Evolutionary conservation across 2,329 filamentous ascomycete genomes (phyloP).

Genomic region (Sclerotinia minor): DNA sequence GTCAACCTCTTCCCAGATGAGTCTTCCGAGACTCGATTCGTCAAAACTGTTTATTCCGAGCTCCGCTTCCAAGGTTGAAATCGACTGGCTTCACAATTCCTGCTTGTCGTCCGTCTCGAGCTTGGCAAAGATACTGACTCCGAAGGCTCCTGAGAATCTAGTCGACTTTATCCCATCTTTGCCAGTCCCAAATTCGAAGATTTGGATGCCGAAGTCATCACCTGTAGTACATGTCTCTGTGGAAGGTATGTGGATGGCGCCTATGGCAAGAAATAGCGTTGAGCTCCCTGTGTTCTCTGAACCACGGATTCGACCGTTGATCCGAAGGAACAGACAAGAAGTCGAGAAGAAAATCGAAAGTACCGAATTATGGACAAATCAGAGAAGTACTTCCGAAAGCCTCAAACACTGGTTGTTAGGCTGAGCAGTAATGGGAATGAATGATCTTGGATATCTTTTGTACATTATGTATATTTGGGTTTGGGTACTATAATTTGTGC

Average conservation of each 20-base stretch:
- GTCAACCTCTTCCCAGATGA: neutral
- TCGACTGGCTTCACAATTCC: constrained; percentile 20
- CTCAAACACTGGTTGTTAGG: constrained; percentile 34
- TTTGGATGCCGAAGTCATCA: constrained; percentile 23
- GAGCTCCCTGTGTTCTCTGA: constrained; percentile 28
- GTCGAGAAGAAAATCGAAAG: constrained; percentile 28
- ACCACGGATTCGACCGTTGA: constrained; percentile 30
- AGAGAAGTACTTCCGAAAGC: constrained; percentile 26
- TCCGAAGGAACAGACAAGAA: constrained; percentile 30
- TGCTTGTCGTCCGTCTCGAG: neutral
- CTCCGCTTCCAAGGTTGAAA: neutral
- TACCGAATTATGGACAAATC: constrained; percentile 32
- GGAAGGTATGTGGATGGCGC: constrained; percentile 30
- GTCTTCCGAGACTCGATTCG: constrained; percentile 6
- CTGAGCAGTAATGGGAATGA: neutral
- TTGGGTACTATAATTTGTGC: neutral
- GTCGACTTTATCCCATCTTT: neutral
- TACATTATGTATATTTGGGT: constrained; percentile 6
- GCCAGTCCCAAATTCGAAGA: neutral
- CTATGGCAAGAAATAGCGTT: neutral
- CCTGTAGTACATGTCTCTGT: neutral
- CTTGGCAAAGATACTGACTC: neutral
- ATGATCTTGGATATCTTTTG: neutral
- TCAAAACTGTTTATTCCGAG: neutral
- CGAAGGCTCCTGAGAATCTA: neutral